Conservation (phyloP, 2,329 filamentous ascomycete species). For the Chrysoporthe austroafricana region DNA sequence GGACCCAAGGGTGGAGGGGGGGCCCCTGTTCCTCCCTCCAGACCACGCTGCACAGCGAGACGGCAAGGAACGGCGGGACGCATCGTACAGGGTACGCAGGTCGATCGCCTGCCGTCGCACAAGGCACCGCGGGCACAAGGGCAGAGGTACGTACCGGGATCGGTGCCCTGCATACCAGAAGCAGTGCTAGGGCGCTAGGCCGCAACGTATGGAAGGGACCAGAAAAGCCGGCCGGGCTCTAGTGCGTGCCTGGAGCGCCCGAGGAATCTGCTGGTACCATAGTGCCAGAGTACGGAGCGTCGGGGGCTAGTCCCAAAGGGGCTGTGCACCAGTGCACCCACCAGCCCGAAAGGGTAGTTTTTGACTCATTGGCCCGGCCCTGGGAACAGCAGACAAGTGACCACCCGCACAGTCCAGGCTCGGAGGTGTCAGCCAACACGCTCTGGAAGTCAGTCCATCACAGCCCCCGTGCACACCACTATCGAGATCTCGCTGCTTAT, state of each 20-base stretch:
- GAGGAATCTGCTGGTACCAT: not conserved
- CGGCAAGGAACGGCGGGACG: not conserved
- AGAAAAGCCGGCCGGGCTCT: not conserved
- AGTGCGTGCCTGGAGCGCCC: not conserved
- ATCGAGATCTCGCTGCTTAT: conserved; percentile 3
- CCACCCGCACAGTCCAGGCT: not conserved
- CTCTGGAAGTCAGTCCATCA: conserved; percentile 1
- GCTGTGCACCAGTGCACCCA: not conserved
- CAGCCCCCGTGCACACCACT: conserved; percentile 1
- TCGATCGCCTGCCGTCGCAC: not conserved
- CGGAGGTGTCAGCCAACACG: not conserved
- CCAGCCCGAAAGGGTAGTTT: conserved; percentile 1
- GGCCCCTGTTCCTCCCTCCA: conserved; percentile 4
- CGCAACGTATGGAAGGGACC: conserved; percentile 13
- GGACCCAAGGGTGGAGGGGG: conserved; percentile 2
- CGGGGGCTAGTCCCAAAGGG: not conserved
- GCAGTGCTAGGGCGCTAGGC: not conserved
- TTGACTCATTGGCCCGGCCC: not conserved
- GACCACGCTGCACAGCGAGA: not conserved
- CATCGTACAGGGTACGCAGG: not conserved
- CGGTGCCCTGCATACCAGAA: not conserved
- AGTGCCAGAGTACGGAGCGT: not conserved
- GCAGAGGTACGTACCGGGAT: not conserved
- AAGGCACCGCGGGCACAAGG: not conserved
- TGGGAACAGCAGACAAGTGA: conserved; percentile 4